A percentile compares a stretch with the other conserved stretches of the same genome.
Evolutionary conservation across 495 filamentous ascomycete genomes (phyloP).

Genomic region (Penicillium antarcticum): DNA sequence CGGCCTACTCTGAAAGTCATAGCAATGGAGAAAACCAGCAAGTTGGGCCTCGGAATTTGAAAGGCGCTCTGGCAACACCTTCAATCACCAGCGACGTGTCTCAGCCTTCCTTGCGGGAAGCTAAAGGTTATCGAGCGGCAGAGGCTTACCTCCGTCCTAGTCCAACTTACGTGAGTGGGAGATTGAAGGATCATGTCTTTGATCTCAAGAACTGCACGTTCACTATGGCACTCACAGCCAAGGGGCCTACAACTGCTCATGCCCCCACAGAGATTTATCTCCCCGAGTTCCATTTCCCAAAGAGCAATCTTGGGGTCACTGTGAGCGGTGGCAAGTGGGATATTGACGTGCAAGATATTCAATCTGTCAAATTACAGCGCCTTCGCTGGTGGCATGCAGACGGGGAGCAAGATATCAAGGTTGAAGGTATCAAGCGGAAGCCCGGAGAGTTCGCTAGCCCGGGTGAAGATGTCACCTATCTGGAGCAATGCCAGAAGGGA

Average conservation of each 20-base stretch:
- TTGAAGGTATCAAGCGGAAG: constrained; percentile 70
- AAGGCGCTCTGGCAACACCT: constrained; percentile 64
- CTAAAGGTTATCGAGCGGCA: constrained; percentile 78
- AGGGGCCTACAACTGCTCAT: constrained; percentile 48
- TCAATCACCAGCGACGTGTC: constrained; percentile 63
- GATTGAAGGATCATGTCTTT: constrained; percentile 66
- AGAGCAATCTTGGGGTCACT: constrained; percentile 60
- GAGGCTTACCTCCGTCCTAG: constrained; percentile 89
- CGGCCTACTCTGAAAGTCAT: constrained; percentile 58
- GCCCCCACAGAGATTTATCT: constrained; percentile 81
- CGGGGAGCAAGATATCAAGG: constrained; percentile 75
- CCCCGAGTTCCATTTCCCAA: constrained; percentile 91
- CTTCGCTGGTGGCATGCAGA: constrained; percentile 88
- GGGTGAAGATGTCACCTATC: constrained; percentile 60
- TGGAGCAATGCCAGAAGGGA: constrained; percentile 55
- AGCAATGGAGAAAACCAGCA: constrained; percentile 50
- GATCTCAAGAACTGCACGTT: constrained; percentile 76
- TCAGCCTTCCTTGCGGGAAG: constrained; percentile 43
- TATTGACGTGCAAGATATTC: constrained; percentile 66
- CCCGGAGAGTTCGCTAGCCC: constrained; percentile 34
- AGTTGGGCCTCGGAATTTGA: constrained; percentile 68
- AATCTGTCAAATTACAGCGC: constrained; percentile 64
- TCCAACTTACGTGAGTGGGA: constrained; percentile 71
- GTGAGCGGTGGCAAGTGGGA: constrained; percentile 88
- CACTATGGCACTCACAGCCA: constrained; percentile 58